Evolutionary conservation across 257 asterid species (phyloP).

Genomic region (Ballota nigra): DNA sequence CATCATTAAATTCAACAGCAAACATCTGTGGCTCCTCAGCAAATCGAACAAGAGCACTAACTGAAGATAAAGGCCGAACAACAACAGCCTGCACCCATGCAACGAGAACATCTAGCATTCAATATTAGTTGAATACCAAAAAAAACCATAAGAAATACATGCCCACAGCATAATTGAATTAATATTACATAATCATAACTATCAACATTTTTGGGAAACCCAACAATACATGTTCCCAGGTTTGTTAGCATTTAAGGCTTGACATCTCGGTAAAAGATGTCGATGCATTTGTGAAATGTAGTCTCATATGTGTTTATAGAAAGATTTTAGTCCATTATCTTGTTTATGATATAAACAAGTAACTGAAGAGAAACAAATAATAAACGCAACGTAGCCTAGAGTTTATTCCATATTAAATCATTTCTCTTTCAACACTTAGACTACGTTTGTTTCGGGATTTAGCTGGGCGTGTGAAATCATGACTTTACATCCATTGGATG

Average conservation of each 20-base stretch:
- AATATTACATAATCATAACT: slow-evolving; percentile 16
- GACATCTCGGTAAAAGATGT: slow-evolving; percentile 6
- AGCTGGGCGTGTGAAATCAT: no score
- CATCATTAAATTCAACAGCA: slow-evolving; percentile 95
- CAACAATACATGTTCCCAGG: background rate
- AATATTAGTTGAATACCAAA: slow-evolving; percentile 17
- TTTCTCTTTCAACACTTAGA: background rate
- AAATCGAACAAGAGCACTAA: slow-evolving; percentile 94
- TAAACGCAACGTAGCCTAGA: background rate
- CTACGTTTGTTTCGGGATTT: no score
- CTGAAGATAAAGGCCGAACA: slow-evolving; percentile 88
- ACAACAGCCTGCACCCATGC: slow-evolving; percentile 77
- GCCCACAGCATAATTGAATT: slow-evolving; percentile 20
- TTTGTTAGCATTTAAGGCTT: background rate
- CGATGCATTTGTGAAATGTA: slow-evolving; percentile 11
- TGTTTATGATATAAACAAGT: slow-evolving; percentile 17
- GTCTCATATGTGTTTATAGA: background rate
- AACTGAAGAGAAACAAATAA: slow-evolving; percentile 14
- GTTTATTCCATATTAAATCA: background rate
- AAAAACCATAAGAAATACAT: slow-evolving; percentile 8
- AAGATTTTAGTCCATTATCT: background rate
- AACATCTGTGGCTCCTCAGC: slow-evolving; percentile 99
- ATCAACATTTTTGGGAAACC: slow-evolving; percentile 1
- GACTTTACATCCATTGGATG: no score
- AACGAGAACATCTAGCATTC: slow-evolving; percentile 24